Percentiles rank a stretch among this genome's conserved stretches.
Conservation (phyloP, 495 filamentous ascomycete species). For the Podospora pseudopauciseta region DNA sequence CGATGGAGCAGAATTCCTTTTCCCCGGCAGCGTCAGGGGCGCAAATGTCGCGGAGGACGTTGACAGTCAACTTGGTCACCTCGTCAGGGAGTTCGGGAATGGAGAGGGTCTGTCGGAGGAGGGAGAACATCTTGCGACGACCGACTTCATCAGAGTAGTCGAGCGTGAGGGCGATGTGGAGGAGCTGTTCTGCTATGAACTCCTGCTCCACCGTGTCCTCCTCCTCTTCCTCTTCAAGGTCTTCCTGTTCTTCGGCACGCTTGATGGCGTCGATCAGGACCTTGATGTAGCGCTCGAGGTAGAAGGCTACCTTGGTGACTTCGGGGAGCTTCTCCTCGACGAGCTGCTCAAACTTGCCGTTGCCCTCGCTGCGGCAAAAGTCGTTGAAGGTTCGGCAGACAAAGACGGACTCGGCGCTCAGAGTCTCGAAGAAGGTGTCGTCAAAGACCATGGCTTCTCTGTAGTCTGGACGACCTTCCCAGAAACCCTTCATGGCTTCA, state of each 20-base stretch:
- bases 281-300: constrained; percentile 73
- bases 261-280: constrained; percentile 66
- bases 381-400: constrained; percentile 89
- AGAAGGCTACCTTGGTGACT: constrained; percentile 82
- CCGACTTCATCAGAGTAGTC: constrained; percentile 97
- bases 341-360: constrained; percentile 64
- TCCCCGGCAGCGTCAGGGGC: constrained; percentile 75
- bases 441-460: constrained; percentile 75
- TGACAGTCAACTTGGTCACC: constrained; percentile 80
- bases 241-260: constrained; percentile 51
- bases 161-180: constrained; percentile 84
- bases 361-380: constrained; percentile 70
- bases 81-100: constrained; percentile 88
- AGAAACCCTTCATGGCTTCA: constrained; percentile 93
- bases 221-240: constrained; percentile 60
- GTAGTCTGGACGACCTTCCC: constrained; percentile 91
- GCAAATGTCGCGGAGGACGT: constrained; percentile 76
- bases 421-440: constrained; percentile 80
- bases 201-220: constrained; percentile 81
- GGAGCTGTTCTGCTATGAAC: constrained; percentile 90
- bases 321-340: constrained; percentile 93
- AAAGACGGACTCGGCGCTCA: constrained; percentile 83
- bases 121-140: constrained; percentile 86
- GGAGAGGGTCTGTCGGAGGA: constrained; percentile 78
- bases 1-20: constrained; percentile 87